Percentiles rank a stretch among this genome's conserved stretches.
Evolutionary conservation across 805 yeast genomes (phyloP).

Genomic region (Schwanniomyces polymorphus): DNA sequence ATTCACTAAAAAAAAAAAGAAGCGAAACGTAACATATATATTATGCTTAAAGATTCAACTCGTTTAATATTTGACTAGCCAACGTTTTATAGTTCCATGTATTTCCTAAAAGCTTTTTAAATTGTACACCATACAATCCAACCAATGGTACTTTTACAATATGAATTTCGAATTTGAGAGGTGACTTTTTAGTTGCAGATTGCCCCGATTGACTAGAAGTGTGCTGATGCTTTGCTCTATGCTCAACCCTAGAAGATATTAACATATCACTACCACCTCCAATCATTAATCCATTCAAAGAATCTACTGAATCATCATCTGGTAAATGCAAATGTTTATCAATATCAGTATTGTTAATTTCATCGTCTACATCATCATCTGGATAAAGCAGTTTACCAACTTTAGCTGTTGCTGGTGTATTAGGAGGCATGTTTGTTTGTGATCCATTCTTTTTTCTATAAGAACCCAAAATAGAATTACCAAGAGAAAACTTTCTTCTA

Average conservation of each 20-base stretch:
- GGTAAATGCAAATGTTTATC: conserved; percentile 22
- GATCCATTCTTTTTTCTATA: conserved; percentile 47
- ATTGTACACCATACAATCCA: conserved; percentile 90
- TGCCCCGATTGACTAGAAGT: conserved; percentile 23
- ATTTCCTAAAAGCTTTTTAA: conserved; percentile 89
- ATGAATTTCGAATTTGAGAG: conserved; percentile 86
- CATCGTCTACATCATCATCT: conserved; percentile 27
- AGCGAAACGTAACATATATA: not conserved
- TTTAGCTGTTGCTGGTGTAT: conserved; percentile 54
- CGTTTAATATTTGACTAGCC: conserved; percentile 79
- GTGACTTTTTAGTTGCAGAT: conserved; percentile 32
- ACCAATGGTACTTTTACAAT: conserved; percentile 90
- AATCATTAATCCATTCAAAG: conserved; percentile 50
- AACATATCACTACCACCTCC: conserved; percentile 62
- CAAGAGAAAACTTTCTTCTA: conserved; percentile 64
- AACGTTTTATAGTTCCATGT: conserved; percentile 93
- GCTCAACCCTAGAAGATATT: conserved; percentile 58
- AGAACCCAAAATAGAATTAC: conserved; percentile 51
- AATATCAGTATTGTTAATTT: conserved; percentile 17
- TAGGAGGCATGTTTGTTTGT: conserved; percentile 45
- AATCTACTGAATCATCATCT: conserved; percentile 61
- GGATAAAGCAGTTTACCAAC: conserved; percentile 27
- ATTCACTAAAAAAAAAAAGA: not conserved
- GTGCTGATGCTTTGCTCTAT: conserved; percentile 38
- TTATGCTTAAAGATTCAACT: conserved; percentile 53